Conservation (phyloP, 1,284 basidiomycete genomes). For the Apiotrichum gamsii region DNA sequence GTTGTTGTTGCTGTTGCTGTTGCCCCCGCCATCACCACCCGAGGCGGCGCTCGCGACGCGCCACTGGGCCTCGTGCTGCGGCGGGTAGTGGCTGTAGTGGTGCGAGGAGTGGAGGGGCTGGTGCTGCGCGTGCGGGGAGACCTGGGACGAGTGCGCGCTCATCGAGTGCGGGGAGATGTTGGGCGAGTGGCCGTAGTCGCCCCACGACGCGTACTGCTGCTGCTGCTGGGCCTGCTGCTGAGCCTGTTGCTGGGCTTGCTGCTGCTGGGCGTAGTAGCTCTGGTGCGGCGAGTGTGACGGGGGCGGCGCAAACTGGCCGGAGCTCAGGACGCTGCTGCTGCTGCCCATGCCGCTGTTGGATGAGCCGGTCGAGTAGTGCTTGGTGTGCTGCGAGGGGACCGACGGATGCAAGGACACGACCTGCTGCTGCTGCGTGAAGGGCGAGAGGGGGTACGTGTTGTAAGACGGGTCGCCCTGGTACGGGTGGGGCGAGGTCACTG, state of each 20-base stretch:
- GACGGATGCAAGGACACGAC: not conserved
- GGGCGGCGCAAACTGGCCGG: too few relatives aligned
- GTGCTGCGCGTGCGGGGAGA: not conserved
- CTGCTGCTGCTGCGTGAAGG: too few relatives aligned
- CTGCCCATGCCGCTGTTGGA: not conserved
- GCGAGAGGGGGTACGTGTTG: not conserved
- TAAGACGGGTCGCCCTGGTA: not conserved
- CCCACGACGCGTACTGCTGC: not conserved
- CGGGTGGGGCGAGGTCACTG: slow-evolving; percentile 6
- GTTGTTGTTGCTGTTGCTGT: not conserved
- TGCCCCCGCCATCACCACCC: too few relatives aligned
- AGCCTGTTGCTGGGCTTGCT: not conserved
- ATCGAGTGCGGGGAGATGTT: not conserved
- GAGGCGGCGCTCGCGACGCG: too few relatives aligned
- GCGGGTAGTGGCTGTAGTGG: not conserved
- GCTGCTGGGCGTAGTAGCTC: not conserved
- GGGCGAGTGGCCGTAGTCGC: not conserved
- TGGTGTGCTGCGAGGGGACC: not conserved
- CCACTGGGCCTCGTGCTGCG: not conserved
- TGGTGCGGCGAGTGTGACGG: too few relatives aligned
- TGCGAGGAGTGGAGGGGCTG: not conserved
- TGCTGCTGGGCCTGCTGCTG: not conserved
- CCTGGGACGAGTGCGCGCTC: not conserved
- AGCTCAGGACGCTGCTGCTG: too few relatives aligned
- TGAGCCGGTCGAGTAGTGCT: not conserved